Percentiles rank a stretch among this genome's conserved stretches.
Evolutionary conservation across 345 rosid genomes (phyloP).

Genomic region (Odontarrhena argentea): DNA sequence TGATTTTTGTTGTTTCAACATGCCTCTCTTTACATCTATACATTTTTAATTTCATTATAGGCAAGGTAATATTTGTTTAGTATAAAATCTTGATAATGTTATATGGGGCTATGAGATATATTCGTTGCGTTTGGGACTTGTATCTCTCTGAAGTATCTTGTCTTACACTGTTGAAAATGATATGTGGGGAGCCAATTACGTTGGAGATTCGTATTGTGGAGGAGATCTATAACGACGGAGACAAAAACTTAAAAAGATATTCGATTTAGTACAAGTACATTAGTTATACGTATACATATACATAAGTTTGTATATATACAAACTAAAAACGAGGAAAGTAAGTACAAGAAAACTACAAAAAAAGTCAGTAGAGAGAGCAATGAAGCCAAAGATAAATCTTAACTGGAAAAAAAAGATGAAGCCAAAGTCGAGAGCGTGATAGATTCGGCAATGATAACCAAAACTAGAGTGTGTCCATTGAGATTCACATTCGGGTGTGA

Average conservation of each 20-base stretch:
- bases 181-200: constrained; percentile 15
- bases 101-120: no score
- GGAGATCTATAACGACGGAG: not conserved
- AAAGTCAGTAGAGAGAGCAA: constrained; percentile 27
- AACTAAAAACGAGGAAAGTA: constrained; percentile 25
- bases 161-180: not conserved
- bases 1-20: no score
- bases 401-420: not conserved
- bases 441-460: constrained; percentile 18
- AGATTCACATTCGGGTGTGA: constrained; percentile 24
- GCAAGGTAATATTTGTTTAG: no score
- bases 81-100: no score
- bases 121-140: not conserved
- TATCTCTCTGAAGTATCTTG: not conserved
- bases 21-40: no score
- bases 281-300: constrained; percentile 8
- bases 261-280: not conserved
- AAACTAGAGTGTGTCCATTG: constrained; percentile 20
- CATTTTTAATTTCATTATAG: no score
- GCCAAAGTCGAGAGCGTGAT: constrained; percentile 23
- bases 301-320: not conserved
- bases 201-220: not conserved
- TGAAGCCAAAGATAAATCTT: not conserved
- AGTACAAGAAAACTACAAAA: constrained; percentile 23
- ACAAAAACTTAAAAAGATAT: not conserved